Conservation (phyloP, 2,329 filamentous ascomycete species). For the Orbilia ellipsospora region DNA sequence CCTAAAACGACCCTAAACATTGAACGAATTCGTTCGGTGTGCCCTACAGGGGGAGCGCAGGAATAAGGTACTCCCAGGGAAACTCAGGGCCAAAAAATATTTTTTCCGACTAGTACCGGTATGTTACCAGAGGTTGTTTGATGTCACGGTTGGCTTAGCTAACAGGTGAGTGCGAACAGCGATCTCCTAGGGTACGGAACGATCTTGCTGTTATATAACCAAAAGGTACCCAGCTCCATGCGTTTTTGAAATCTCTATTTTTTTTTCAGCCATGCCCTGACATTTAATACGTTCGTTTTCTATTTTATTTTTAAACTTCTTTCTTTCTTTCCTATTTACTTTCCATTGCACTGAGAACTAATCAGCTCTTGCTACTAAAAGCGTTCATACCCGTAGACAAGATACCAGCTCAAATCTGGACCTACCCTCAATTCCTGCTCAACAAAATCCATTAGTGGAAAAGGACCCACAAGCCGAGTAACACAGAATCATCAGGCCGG, state of each 20-base stretch:
- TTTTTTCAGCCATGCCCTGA: neutral
- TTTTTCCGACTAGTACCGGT: slow-evolving; percentile 46
- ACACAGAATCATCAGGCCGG: slow-evolving; percentile 5
- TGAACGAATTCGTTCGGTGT: slow-evolving; percentile 20
- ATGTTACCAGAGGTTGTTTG: slow-evolving; percentile 40
- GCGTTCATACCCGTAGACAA: slow-evolving; percentile 15
- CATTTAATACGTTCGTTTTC: slow-evolving; percentile 11
- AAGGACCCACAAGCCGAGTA: neutral
- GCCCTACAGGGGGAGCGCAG: slow-evolving; percentile 39
- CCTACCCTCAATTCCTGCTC: slow-evolving; percentile 47
- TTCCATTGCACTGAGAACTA: slow-evolving; percentile 1
- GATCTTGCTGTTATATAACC: slow-evolving; percentile 42
- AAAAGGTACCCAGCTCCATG: slow-evolving; percentile 31
- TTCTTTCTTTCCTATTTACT: neutral
- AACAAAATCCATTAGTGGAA: neutral
- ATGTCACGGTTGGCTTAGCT: slow-evolving; percentile 42
- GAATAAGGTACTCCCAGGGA: neutral
- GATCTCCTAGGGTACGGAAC: slow-evolving; percentile 5
- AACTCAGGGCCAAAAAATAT: slow-evolving; percentile 14
- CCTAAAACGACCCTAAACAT: slow-evolving; percentile 35
- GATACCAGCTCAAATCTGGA: slow-evolving; percentile 44
- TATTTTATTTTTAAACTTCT: slow-evolving; percentile 10
- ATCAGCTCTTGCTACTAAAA: slow-evolving; percentile 45
- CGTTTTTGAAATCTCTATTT: slow-evolving; percentile 9
- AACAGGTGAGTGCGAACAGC: slow-evolving; percentile 25